Conservation (phyloP, 2,329 filamentous ascomycete species). For the Paraphaeosphaeria sporulosa region DNA sequence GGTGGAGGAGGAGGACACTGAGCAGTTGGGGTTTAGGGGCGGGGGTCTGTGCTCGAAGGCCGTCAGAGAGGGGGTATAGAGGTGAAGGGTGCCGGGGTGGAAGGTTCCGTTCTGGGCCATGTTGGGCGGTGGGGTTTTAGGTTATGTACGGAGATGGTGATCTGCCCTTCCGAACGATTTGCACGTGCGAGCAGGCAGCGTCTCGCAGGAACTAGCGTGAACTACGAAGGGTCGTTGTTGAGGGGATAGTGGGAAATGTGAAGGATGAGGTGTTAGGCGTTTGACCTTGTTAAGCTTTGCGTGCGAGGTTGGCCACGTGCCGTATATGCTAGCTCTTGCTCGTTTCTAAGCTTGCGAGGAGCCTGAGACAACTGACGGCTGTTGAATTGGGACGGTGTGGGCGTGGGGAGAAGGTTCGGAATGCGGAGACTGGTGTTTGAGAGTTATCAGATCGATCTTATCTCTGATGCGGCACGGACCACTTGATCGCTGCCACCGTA, state of each 20-base stretch:
- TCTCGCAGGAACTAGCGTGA: too few relatives aligned
- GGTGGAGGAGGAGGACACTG: constrained; percentile 21
- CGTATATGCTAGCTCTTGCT: too few relatives aligned
- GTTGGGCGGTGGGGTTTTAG: background rate
- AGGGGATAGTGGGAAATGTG: background rate
- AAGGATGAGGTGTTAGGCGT: background rate
- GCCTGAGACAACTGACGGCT: background rate
- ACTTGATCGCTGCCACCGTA: background rate
- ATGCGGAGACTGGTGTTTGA: background rate
- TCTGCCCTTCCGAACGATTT: too few relatives aligned
- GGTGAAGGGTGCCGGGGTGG: constrained; percentile 51
- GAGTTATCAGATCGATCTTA: constrained; percentile 9
- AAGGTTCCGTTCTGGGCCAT: constrained; percentile 30
- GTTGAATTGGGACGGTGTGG: background rate
- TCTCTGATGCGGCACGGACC: background rate
- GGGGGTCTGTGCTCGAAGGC: constrained; percentile 55
- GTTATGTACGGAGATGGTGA: background rate
- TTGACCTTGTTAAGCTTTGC: too few relatives aligned
- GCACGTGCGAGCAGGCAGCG: too few relatives aligned
- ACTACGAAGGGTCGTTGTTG: too few relatives aligned
- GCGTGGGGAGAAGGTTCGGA: background rate
- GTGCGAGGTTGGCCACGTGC: too few relatives aligned
- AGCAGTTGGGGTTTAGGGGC: constrained; percentile 12
- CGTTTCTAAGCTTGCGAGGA: too few relatives aligned
- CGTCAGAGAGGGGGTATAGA: constrained; percentile 49